Evolutionary conservation across 2,329 filamentous ascomycete genomes (phyloP), one percentile per base, ranked within the genome.

Genomic region (Hypoxylon sp.): DNA sequence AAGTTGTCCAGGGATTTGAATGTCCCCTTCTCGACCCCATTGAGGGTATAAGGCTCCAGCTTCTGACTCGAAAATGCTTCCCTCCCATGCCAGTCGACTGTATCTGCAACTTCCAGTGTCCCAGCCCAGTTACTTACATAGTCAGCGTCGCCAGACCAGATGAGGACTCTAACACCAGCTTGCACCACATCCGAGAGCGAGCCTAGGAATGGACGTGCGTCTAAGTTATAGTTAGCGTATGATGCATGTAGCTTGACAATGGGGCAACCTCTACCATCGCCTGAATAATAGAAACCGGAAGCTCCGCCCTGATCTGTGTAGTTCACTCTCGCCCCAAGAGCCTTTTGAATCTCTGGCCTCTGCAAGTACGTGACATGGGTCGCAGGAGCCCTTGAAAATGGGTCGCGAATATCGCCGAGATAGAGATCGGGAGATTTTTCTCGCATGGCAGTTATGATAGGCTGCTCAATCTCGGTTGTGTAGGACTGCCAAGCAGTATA

Each of bases 111-210:
- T 7, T 66, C 70, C 4, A 78, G 69, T 21, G 71, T 75, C n/a
- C 81, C 81, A 20, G 77, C 68, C 76, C 79, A 83, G 66, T 83
- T 84, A 60, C 79, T 83, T 43, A 82, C 80, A 68, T 74, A 83
- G 59, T 84, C 81, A 2, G 80, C 75, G 45, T 83, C 81, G 23
- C 80, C 80, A 0, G 80, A 78, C 78, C 78, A 83, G 31, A 82
- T 67, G 2, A 82, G 60, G 1, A 78, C 75, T 15, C 70, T 72
- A 21, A 82, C 73, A 2, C 76, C 77, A 5, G 73, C 73, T 54
- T 75, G 67, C 12, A 81, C 73, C 2, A 82, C 73, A 1, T 69
- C 63, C 1, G 73, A 16, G 75, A 77, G 11, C 75, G 73, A 11
- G 73, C 63, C 38, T 71, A 71, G 73, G 38, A 12, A 11, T 2